Base-by-base conservation (phyloP, 257 asterid species). In the Nicotiana knightiana region DNA sequence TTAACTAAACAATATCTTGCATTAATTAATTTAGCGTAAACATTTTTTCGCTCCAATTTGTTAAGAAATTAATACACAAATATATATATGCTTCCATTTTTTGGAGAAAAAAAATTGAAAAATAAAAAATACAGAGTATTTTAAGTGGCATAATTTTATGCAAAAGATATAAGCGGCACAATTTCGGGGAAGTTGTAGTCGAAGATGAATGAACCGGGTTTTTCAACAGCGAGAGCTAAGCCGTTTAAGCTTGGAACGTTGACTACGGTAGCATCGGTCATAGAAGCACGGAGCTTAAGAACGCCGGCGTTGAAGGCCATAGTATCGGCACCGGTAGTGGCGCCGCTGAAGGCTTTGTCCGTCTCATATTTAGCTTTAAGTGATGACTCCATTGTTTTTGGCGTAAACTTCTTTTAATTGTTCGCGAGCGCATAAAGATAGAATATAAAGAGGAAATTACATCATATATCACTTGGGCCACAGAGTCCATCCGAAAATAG, bases 151-250 rank as follows among this genome's bases (percentile, higher is more conserved):
- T 39, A 39, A 39, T 7, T 39, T 39, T 39, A 39, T 39, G 48
- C 48, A 6, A 58, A 26, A 81, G 6, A 51, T 4, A 58, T 35
- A 70, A 32, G n/a, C 4, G 18, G 77, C 18, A 93, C 98, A 77
- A 91, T 86, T 86, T 93, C 90, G 84, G 98, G 96, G 58, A 93
- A 97, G 89, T 91, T 87, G 91, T 96, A 96, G 82, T 90, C 95
- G 84, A 96, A 71, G 87, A 91, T 83, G 90, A 96, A 96, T 86
- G 86, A 91, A 28, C 96, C 98, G 2, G 99, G 98, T 82, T 93
- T 93, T 79, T 96, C 98, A 76, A 93, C 81, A 58, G 95, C 94
- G 55, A 96, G 64, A 81, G 92, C 89, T 55, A 94, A 84, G 73
- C 99, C 98, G 82, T 91, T 88, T 86, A 93, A 84, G 89, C 86